Evolutionary conservation across 148 eudicot species (phyloP).

Genomic region (Camellia japonica): DNA sequence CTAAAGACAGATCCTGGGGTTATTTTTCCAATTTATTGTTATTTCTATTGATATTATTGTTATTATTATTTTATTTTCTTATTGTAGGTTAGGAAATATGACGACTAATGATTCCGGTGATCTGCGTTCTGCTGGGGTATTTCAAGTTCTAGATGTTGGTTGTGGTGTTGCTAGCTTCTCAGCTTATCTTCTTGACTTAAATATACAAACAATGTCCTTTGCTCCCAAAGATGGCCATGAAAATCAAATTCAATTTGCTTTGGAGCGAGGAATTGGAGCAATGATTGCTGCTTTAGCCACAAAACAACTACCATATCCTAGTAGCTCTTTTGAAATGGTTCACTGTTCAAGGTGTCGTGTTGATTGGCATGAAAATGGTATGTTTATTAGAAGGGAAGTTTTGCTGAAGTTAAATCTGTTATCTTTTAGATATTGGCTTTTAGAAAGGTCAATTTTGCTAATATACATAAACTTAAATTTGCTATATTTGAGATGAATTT

Average conservation of each 20-base stretch:
- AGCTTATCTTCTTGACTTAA: constrained; percentile 74
- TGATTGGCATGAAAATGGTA: constrained; percentile 95
- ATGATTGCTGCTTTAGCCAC: constrained; percentile 92
- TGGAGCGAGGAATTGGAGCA: constrained; percentile 89
- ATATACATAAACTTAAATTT: not conserved
- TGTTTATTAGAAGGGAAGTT: constrained; percentile 11
- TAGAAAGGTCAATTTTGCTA: not conserved
- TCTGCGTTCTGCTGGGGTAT: constrained; percentile 76
- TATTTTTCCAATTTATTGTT: not conserved
- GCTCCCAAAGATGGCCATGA: constrained; percentile 98
- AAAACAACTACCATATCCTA: constrained; percentile 92
- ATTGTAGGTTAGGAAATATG: constrained; percentile 92
- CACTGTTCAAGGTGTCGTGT: constrained; percentile 97
- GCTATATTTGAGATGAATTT: not conserved
- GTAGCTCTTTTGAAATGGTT: constrained; percentile 88
- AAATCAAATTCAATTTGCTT: constrained; percentile 95
- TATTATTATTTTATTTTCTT: not conserved
- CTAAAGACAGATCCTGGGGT: not conserved
- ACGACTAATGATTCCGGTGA: constrained; percentile 76
- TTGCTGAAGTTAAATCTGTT: not conserved
- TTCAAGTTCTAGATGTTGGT: constrained; percentile 92
- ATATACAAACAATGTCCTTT: constrained; percentile 90
- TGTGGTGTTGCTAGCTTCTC: constrained; percentile 99
- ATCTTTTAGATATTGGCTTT: constrained; percentile 4
- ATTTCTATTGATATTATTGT: not conserved